These are phyloP conservation scores for Diaporthe vaccinii DNA, from an alignment of 2,329 filamentous ascomycete genomes.

Conservation along the genomic window DNA sequence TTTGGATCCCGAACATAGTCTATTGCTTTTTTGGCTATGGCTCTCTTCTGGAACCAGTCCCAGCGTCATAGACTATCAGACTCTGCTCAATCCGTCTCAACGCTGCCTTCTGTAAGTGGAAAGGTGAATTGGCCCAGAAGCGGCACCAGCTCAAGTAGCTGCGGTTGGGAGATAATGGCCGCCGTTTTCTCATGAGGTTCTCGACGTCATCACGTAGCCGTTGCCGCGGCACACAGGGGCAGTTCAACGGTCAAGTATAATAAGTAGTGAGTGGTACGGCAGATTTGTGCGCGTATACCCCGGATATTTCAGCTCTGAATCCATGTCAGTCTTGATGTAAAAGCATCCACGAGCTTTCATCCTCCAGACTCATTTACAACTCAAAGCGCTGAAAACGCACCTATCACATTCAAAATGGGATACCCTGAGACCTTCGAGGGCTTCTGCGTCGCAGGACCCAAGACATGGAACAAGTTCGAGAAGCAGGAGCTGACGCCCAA, in stretches of 20 bases:
- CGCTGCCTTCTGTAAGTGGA: neutral
- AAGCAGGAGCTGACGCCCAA: constrained; percentile 64
- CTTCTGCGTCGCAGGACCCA: constrained; percentile 58
- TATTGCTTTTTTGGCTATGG: neutral
- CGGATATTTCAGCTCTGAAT: neutral
- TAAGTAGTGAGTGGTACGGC: neutral
- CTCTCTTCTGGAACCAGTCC: neutral
- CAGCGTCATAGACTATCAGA: constrained; percentile 16
- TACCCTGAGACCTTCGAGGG: constrained; percentile 60
- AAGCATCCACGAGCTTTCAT: neutral
- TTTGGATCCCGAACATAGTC: neutral
- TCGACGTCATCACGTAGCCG: constrained; percentile 10
- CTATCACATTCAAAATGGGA: constrained; percentile 51
- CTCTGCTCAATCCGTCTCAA: neutral
- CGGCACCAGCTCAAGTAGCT: neutral
- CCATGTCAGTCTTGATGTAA: neutral
- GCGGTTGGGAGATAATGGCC: neutral
- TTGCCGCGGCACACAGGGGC: neutral
- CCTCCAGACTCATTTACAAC: neutral
- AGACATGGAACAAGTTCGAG: constrained; percentile 58
- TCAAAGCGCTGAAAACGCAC: neutral
- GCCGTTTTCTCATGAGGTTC: neutral
- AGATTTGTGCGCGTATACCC: neutral
- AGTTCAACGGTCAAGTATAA: neutral
- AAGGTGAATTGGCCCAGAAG: neutral